phyloP scores from a whole-genome alignment of 2,329 filamentous ascomycete species.

The Passalora sequoiae region DNA sequence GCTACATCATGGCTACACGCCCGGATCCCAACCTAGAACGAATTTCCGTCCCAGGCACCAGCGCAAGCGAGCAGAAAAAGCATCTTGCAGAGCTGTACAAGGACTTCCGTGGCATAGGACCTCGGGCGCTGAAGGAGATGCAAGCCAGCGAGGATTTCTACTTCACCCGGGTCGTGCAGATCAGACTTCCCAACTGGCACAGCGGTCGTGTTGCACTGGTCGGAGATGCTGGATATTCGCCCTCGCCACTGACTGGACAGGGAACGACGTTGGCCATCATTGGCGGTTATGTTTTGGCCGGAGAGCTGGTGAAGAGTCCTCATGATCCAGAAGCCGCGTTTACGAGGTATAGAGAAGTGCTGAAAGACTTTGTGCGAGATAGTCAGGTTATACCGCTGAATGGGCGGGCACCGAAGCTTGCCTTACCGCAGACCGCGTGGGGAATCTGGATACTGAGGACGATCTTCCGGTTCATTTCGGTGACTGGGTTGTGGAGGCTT shows the following conservation, averaged over 20 bases:
- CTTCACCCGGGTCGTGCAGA: slow-evolving; percentile 39
- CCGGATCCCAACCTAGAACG: slow-evolving; percentile 4
- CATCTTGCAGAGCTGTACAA: slow-evolving; percentile 7
- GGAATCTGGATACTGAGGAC: slow-evolving; percentile 24
- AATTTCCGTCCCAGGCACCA: too few relatives aligned
- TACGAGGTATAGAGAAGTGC: slow-evolving; percentile 17
- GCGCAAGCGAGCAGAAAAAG: slow-evolving; percentile 13
- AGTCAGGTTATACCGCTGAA: slow-evolving; percentile 29
- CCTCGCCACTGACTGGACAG: slow-evolving; percentile 32
- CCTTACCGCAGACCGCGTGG: slow-evolving; percentile 22
- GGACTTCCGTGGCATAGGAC: slow-evolving; percentile 12
- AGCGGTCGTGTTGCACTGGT: slow-evolving; percentile 34
- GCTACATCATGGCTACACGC: slow-evolving; percentile 10
- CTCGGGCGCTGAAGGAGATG: slow-evolving; percentile 11
- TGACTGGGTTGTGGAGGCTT: neutral
- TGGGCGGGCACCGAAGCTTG: slow-evolving; percentile 20
- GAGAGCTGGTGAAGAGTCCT: slow-evolving; percentile 14
- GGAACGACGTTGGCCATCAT: slow-evolving; percentile 35
- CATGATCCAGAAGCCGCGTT: slow-evolving; percentile 20
- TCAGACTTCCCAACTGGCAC: slow-evolving; percentile 35
- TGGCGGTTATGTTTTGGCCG: slow-evolving; percentile 37
- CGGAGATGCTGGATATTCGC: slow-evolving; percentile 39
- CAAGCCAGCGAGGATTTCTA: slow-evolving; percentile 40
- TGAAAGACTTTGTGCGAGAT: slow-evolving; percentile 23
- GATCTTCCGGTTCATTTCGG: neutral